Conservation (phyloP, 805 yeast genomes). For the Ogataea nonfermentans region DNA sequence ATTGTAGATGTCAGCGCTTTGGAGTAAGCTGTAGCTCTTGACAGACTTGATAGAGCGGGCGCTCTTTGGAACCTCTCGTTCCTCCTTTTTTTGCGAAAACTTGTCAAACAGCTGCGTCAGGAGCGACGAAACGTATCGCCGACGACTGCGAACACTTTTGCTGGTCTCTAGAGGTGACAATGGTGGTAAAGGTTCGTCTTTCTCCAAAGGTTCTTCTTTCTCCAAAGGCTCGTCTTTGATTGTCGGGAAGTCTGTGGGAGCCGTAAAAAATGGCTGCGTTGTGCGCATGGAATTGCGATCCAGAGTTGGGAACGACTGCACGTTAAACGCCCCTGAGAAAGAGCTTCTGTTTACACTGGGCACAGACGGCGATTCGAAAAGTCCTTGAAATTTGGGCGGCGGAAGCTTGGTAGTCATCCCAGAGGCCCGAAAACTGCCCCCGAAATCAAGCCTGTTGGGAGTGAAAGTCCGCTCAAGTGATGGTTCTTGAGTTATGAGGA, state of each 20-base stretch:
- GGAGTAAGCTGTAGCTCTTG: constrained; percentile 6
- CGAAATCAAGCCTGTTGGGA: constrained; percentile 11
- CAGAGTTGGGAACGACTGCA: constrained; percentile 1
- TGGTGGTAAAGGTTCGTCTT: no score
- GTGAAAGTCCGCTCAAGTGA: constrained; percentile 9
- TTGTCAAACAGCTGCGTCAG: constrained; percentile 12
- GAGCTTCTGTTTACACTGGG: not conserved
- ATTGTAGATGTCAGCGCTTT: constrained; percentile 19
- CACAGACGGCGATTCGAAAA: constrained; percentile 2
- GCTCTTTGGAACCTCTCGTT: constrained; percentile 6
- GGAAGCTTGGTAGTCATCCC: constrained; percentile 7
- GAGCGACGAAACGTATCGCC: constrained; percentile 10
- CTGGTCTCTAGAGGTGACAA: constrained; percentile 1
- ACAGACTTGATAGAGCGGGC: constrained; percentile 9
- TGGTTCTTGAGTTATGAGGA: constrained; percentile 10
- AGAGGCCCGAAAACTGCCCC: constrained; percentile 11
- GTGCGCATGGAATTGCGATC: constrained; percentile 2
- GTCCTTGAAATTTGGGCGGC: constrained; percentile 5
- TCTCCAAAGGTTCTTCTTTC: no score
- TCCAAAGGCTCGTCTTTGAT: no score
- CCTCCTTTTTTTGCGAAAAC: constrained; percentile 7
- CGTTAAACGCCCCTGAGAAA: not conserved
- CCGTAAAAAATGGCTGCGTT: no score
- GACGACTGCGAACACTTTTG: constrained; percentile 2
- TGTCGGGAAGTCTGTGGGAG: no score